Base-by-base conservation (phyloP, 2,329 filamentous ascomycete genomes). In the Diplodia mutila region DNA sequence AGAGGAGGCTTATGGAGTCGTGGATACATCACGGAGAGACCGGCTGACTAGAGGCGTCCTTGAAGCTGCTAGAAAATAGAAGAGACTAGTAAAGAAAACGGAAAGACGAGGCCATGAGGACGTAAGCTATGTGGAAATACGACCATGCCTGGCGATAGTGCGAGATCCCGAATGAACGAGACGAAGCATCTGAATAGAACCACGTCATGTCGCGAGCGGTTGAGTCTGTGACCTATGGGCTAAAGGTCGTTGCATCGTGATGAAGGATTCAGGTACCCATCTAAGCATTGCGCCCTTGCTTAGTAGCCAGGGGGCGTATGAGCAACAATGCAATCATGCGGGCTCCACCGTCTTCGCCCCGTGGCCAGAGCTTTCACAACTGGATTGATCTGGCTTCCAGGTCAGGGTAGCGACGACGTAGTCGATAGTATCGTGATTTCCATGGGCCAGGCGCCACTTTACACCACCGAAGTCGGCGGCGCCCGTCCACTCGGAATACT, bases 1-100 rank as follows among this genome's bases (percentile, higher is more conserved):
- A 7, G 76, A 80, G 49, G 78, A 82, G 67, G 78, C 77, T 0
- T 86, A 86, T 77, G 84, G 84, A 0, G 70, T 71, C 14, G 77
- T 81, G 14, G 77, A 83, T 73, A 76, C 76, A 5, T 71, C 57
- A 14, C 76, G 81, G 70, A 77, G 81, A 51, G 81, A 84, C 71
- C 71, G 70, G 42, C 77, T 78, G 70, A 84, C 80, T n/a, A 78
- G 72, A 69, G 78, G 74, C 52, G 72, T 84, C 7, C 69, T 84
- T 66, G 75, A 78, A 25, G 80, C 79, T 64, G 72, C 81, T 7
- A 70, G 70, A 37, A n/a, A 27, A 25, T n/a, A 29, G 16, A 11
- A 34, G 4, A 49, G 14, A 49, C 8, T 37, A 29, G n/a, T 27
- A 32, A 23, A 11, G 9, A 37, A 12, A 46, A 12, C 11, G n/a